These are phyloP conservation scores for Dothistroma pini DNA, from an alignment of 2,329 filamentous ascomycete species.

Conservation along the genomic window DNA sequence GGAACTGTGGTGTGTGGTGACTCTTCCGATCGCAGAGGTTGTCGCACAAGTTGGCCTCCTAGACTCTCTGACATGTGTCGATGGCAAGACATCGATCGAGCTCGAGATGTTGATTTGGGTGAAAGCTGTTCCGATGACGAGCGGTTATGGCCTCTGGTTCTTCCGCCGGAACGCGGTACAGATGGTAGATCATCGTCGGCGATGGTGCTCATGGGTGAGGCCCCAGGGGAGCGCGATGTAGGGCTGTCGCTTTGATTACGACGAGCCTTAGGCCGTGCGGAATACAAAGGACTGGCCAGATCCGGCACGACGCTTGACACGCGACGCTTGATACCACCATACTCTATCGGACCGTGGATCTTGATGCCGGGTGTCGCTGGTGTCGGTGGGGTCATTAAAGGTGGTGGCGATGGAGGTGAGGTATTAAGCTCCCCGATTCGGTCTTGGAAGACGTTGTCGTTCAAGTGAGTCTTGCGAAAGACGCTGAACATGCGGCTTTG, in stretches of 20 bases:
- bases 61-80: constrained; percentile 8
- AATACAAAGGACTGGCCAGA: constrained; percentile 19
- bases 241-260: constrained; percentile 12
- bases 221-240: constrained; percentile 8
- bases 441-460: constrained; percentile 8
- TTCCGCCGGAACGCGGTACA: background rate
- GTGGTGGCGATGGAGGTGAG: background rate
- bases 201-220: constrained; percentile 6
- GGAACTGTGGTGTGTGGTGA: background rate
- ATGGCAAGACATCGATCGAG: constrained; percentile 1
- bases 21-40: background rate
- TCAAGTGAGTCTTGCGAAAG: constrained; percentile 18
- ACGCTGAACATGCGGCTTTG: constrained; percentile 20
- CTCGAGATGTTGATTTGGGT: constrained; percentile 13
- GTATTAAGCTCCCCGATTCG: background rate
- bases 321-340: constrained; percentile 2
- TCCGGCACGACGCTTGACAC: constrained; percentile 16
- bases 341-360: constrained; percentile 11
- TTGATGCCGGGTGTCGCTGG: constrained; percentile 17
- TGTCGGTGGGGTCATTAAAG: background rate
- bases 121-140: constrained; percentile 24
- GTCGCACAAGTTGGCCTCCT: background rate
- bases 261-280: constrained; percentile 8
- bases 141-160: constrained; percentile 13
- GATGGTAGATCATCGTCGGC: constrained; percentile 1